These are phyloP conservation scores for Phialophora chinensis DNA, from an alignment of 2,329 filamentous ascomycete genomes.

Conservation along the genomic window DNA sequence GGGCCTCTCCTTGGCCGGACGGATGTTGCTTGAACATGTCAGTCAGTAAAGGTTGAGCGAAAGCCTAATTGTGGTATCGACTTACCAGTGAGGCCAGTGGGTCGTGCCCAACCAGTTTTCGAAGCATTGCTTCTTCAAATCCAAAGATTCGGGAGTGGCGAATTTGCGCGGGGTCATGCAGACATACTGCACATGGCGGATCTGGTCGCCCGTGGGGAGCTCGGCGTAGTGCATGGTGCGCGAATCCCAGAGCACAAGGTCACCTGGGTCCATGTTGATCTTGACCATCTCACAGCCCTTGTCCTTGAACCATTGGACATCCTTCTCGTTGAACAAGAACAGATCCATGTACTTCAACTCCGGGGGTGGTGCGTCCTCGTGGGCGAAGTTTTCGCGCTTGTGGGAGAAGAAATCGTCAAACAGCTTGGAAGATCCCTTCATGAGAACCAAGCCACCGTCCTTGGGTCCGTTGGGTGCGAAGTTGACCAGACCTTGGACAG, in stretches of 20 bases:
- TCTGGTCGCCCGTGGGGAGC: background rate
- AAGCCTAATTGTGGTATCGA: background rate
- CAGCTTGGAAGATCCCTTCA: conserved; percentile 51
- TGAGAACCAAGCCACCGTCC: conserved; percentile 55
- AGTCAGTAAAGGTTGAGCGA: background rate
- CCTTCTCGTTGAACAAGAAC: conserved; percentile 52
- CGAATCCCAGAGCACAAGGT: conserved; percentile 55
- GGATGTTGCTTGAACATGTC: background rate
- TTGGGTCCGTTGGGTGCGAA: conserved; percentile 50
- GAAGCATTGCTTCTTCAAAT: background rate
- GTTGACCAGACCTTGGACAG: conserved; percentile 5
- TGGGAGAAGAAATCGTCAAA: conserved; percentile 55
- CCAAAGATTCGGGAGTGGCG: background rate
- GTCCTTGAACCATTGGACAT: conserved; percentile 52
- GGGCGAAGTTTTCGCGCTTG: background rate
- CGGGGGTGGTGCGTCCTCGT: background rate
- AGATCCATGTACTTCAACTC: conserved; percentile 44
- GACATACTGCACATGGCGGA: background rate
- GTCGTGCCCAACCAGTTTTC: background rate
- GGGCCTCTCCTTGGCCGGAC: background rate
- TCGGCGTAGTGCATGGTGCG: conserved; percentile 54
- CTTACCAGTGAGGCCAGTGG: background rate
- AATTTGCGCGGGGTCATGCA: background rate
- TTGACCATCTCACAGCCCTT: conserved; percentile 50
- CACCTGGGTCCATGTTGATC: conserved; percentile 50